Conservation (phyloP, 805 yeast genomes). For the Sugiyamaella floridensis region DNA sequence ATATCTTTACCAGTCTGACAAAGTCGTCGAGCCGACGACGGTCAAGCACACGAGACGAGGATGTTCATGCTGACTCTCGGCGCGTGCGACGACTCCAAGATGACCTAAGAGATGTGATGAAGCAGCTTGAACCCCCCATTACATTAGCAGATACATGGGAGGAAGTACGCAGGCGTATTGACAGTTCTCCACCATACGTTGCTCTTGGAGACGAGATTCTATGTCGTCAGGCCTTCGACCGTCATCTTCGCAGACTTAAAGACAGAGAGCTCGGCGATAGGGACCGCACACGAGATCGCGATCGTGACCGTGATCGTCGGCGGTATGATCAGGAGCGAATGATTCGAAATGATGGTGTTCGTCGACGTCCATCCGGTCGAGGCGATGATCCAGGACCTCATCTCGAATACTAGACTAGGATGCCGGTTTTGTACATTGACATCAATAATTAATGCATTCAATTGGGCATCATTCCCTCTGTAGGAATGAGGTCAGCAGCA, state of each 20-base stretch:
- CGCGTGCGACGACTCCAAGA: conserved; percentile 27
- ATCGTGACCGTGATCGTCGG: conserved; percentile 4
- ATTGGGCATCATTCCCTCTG: conserved; percentile 40
- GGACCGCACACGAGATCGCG: conserved; percentile 8
- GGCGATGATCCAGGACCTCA: conserved; percentile 17
- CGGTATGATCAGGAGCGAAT: conserved; percentile 1
- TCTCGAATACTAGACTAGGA: conserved; percentile 13
- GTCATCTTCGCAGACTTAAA: conserved; percentile 26
- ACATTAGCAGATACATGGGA: conserved; percentile 34
- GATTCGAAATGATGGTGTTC: not conserved
- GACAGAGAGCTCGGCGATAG: conserved; percentile 21
- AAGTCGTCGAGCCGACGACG: conserved; percentile 1
- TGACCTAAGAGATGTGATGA: conserved; percentile 25
- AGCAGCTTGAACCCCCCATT: conserved; percentile 28
- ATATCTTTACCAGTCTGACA: conserved; percentile 3
- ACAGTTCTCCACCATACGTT: conserved; percentile 29
- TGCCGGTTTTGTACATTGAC: not conserved
- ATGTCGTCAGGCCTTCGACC: conserved; percentile 31
- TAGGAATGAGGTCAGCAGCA: conserved; percentile 65
- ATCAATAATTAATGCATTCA: not conserved
- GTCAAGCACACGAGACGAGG: conserved; percentile 15
- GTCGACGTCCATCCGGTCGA: conserved; percentile 4
- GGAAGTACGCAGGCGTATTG: conserved; percentile 28
- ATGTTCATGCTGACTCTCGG: conserved; percentile 25
- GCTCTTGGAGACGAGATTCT: conserved; percentile 32